Percentiles rank a stretch among this genome's conserved stretches.
Evolutionary conservation across 305 asterid species (phyloP).

Genomic region (Fraxinus floribunda): DNA sequence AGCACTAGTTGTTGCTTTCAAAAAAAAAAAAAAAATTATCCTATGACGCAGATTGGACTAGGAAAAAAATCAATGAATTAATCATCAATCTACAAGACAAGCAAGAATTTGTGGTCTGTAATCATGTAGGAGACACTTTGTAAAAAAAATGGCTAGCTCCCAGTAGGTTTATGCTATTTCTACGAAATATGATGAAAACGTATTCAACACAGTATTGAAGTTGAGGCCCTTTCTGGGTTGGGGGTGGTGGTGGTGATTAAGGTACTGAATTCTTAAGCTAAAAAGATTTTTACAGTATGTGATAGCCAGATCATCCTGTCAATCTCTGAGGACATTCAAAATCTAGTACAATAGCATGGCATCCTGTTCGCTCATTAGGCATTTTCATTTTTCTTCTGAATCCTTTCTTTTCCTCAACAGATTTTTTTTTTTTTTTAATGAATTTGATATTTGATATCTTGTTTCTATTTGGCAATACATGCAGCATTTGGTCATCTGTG

Average conservation of each 20-base stretch:
- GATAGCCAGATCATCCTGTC: neutral
- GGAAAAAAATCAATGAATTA: neutral
- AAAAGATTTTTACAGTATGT: neutral
- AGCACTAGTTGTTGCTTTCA: constrained; percentile 1
- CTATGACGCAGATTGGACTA: neutral
- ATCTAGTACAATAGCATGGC: neutral
- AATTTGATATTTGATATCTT: constrained; percentile 6
- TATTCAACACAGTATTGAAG: neutral
- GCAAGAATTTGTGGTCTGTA: neutral
- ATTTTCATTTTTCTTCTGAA: neutral
- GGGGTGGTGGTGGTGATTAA: neutral
- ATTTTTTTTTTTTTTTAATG: neutral
- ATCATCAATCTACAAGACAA: neutral
- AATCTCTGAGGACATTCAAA: neutral
- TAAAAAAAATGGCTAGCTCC: neutral
- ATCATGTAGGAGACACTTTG: neutral
- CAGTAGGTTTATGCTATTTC: neutral
- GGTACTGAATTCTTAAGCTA: neutral
- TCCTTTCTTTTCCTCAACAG: constrained; percentile 4
- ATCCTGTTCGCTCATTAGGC: constrained; percentile 3
- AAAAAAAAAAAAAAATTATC: neutral
- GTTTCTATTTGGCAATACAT: constrained; percentile 11
- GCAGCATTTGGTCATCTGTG: constrained; percentile 2
- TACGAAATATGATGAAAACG: neutral
- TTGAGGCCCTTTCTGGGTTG: neutral